Conservation (phyloP, 2,329 filamentous ascomycete genomes). For the Pseudocercospora eumusae region DNA sequence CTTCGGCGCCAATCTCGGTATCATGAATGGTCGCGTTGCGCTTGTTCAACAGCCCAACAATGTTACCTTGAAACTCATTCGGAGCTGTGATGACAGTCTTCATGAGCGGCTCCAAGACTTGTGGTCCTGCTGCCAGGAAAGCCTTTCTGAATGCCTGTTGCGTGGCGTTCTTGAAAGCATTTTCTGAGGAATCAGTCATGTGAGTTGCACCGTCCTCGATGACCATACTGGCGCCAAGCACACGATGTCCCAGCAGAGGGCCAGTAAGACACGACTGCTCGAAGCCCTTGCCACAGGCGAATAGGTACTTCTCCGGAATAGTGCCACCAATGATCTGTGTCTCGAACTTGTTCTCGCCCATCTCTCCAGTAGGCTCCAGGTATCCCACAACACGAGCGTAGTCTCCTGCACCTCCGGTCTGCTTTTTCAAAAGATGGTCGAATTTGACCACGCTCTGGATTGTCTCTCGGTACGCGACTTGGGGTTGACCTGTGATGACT, state of each 20-base stretch:
- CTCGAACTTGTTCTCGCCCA: slow-evolving; percentile 79
- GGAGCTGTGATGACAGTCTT: slow-evolving; percentile 96
- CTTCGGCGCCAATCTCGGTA: slow-evolving; percentile 88
- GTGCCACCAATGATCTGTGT: slow-evolving; percentile 83
- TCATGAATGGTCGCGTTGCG: slow-evolving; percentile 92
- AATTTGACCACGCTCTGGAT: slow-evolving; percentile 78
- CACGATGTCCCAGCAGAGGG: slow-evolving; percentile 87
- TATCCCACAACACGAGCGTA: slow-evolving; percentile 89
- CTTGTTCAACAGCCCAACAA: slow-evolving; percentile 95
- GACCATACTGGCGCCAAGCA: slow-evolving; percentile 86
- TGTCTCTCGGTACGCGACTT: slow-evolving; percentile 96
- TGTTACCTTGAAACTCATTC: slow-evolving; percentile 94
- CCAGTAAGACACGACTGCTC: slow-evolving; percentile 78
- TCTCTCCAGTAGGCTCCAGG: slow-evolving; percentile 78
- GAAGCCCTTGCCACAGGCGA: slow-evolving; percentile 95
- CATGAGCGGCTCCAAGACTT: slow-evolving; percentile 94
- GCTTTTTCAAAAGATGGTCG: slow-evolving; percentile 92
- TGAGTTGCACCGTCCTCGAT: slow-evolving; percentile 96
- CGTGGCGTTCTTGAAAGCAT: slow-evolving; percentile 90
- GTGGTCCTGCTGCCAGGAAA: slow-evolving; percentile 76
- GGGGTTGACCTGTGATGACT: slow-evolving; percentile 91
- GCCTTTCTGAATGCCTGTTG: slow-evolving; percentile 96
- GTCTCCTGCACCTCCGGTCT: slow-evolving; percentile 92
- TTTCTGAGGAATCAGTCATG: slow-evolving; percentile 96
- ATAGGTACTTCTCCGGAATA: slow-evolving; percentile 94